Conservation (phyloP, 768 basidiomycete species). For the Kwoniella dendrophila region DNA sequence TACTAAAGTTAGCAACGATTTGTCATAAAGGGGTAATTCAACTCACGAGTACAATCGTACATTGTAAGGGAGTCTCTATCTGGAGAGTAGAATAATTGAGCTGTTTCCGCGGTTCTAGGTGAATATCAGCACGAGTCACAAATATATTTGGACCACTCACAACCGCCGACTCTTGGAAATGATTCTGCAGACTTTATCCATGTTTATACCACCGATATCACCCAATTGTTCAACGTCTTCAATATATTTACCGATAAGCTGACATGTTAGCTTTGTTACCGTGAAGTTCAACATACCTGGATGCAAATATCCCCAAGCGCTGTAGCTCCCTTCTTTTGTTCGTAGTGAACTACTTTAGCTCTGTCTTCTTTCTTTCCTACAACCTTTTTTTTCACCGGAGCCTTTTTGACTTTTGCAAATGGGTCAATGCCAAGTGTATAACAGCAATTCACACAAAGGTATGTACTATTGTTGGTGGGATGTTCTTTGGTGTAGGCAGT, state of each 20-base stretch:
- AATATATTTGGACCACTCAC: constrained; percentile 60
- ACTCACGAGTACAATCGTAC: constrained; percentile 87
- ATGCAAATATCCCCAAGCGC: constrained; percentile 80
- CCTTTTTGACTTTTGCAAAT: constrained; percentile 69
- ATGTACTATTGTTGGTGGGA: constrained; percentile 71
- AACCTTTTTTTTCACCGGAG: constrained; percentile 33
- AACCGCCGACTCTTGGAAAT: constrained; percentile 77
- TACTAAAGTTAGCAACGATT: constrained; percentile 49
- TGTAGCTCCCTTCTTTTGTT: constrained; percentile 64
- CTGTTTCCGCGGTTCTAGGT: constrained; percentile 74
- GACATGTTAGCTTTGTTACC: constrained; percentile 12
- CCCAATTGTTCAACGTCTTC: constrained; percentile 74
- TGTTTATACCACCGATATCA: constrained; percentile 79
- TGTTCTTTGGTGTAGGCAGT: constrained; percentile 76
- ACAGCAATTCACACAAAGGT: constrained; percentile 80
- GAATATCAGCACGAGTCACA: constrained; percentile 10
- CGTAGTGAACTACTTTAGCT: constrained; percentile 69
- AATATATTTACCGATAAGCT: constrained; percentile 84
- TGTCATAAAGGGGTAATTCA: background rate
- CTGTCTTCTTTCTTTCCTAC: constrained; percentile 66
- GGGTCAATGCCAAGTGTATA: constrained; percentile 77
- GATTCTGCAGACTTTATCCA: constrained; percentile 80
- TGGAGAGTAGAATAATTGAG: constrained; percentile 77
- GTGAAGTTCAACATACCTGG: constrained; percentile 59
- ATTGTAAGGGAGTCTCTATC: constrained; percentile 69